Conservation (phyloP, 192 early-diverging fungal genomes). For the Kappamyces sp. region DNA sequence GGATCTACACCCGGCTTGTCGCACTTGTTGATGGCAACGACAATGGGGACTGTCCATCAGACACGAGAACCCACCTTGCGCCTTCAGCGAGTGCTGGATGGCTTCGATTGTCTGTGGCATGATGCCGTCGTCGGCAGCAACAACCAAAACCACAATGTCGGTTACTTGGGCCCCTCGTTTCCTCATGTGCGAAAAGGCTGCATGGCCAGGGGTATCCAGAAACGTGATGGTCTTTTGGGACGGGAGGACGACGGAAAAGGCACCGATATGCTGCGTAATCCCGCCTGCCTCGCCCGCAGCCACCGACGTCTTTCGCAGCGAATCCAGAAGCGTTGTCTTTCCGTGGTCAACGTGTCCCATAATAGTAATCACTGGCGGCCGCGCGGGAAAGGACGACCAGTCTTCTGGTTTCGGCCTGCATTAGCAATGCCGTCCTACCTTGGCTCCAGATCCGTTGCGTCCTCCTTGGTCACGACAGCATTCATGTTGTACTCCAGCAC, state of each 20-base stretch:
- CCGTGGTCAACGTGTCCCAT: conserved; percentile 98
- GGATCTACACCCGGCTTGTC: conserved; percentile 70
- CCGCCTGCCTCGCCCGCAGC: conserved; percentile 92
- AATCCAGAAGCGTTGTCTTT: conserved; percentile 91
- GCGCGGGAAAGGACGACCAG: conserved; percentile 61
- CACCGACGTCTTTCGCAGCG: conserved; percentile 83
- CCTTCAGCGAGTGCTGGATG: conserved; percentile 79
- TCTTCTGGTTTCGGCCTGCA: conserved; percentile 60
- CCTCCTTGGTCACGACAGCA: conserved; percentile 63
- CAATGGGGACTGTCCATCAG: conserved; percentile 58
- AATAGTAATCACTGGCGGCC: conserved; percentile 93
- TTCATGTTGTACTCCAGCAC: conserved; percentile 83
- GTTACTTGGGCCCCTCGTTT: conserved; percentile 88
- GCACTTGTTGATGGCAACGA: conserved; percentile 98
- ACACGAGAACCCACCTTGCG: conserved; percentile 11
- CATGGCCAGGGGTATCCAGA: conserved; percentile 95
- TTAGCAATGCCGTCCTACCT: conserved; percentile 33
- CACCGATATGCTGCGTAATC: conserved; percentile 98
- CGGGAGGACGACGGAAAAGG: conserved; percentile 73
- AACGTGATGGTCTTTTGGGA: conserved; percentile 79
- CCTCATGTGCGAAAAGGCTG: conserved; percentile 91
- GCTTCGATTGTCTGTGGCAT: conserved; percentile 98
- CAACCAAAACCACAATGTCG: conserved; percentile 94
- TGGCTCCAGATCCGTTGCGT: conserved; percentile 49
- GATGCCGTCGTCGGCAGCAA: conserved; percentile 94